Evolutionary conservation across 495 filamentous ascomycete genomes (phyloP), one percentile per base, ranked within the genome.

Genomic region (Penicillium canariense): DNA sequence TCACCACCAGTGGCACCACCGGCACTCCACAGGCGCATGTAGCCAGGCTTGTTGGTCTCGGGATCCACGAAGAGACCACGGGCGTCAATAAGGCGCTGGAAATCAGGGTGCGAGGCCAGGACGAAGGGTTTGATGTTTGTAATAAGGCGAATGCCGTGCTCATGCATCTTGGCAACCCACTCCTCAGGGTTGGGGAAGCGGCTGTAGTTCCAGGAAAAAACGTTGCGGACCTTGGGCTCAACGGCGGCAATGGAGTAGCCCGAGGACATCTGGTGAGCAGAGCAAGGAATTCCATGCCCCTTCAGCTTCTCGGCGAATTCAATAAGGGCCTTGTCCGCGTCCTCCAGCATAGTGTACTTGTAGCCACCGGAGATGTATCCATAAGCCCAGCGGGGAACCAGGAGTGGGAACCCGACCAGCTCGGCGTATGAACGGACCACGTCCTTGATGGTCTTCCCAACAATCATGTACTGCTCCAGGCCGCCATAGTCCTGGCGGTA

Each of bases 121-220:
- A 87, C 71, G 65, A 88, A 88, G 0, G 86, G 86, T 69, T 88
- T 89, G 60, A 87, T 81, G 62, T 89, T 87, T n/a, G 81, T 81
- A 23, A 88, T 67, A 8, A 88, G 68, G 5, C 84, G 77, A 52
- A 89, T 84, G 2, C 85, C 85, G 23, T 78, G 75, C 42, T 70
- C 67, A 60, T 87, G 84, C 66, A 80, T 84, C 53, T 81, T 77
- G 15, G 75, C 67, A 32, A 82, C 77, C 70, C 84, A 87, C 2
- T 62, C 78, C 51, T 83, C 75, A 4, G 86, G 85, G 54, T 87
- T 75, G 8, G 83, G 85, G 64, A 87, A 89, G 4, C 85, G 77
- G 52, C 83, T 74, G 10, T 68, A 66, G 61, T 88, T 87, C 85
- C 85, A 88, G 4, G 82, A 87, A 59, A 88, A 88, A 5, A 88